Evolutionary conservation across 2,329 filamentous ascomycete genomes (phyloP).

Genomic region (Cladosporium sp.): DNA sequence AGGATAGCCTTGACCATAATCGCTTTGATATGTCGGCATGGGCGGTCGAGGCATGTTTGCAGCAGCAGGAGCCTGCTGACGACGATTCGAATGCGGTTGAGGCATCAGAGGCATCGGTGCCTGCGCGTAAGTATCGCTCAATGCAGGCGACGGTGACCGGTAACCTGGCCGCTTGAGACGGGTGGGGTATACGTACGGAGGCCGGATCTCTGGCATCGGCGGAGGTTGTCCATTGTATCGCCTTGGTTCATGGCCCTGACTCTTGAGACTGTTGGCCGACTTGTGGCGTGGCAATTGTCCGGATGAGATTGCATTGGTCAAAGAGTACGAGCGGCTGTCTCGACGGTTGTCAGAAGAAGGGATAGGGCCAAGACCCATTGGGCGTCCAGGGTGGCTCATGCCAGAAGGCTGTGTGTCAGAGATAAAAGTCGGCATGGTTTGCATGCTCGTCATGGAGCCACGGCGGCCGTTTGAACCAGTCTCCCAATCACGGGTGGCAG

Average conservation of each 20-base stretch:
- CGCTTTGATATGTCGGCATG: conserved; percentile 27
- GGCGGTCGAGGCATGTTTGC: conserved; percentile 21
- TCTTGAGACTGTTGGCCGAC: conserved; percentile 43
- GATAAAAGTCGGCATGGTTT: conserved; percentile 39
- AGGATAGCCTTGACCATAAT: conserved; percentile 24
- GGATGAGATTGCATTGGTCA: conserved; percentile 31
- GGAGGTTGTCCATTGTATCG: conserved; percentile 26
- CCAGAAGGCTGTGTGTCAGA: conserved; percentile 28
- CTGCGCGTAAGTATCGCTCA: conserved; percentile 37
- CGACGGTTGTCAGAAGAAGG: conserved; percentile 5
- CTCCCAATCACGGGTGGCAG: conserved; percentile 34
- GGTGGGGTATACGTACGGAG: conserved; percentile 40
- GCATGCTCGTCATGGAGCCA: conserved; percentile 39
- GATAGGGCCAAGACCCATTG: conserved; percentile 9
- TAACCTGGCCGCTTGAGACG: conserved; percentile 40
- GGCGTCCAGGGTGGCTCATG: conserved; percentile 12
- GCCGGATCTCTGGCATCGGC: conserved; percentile 32
- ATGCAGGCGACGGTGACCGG: conserved; percentile 40
- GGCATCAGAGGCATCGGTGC: conserved; percentile 4
- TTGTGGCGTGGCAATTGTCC: conserved; percentile 38
- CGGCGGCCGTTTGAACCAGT: conserved; percentile 37
- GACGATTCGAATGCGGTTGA: conserved; percentile 7
- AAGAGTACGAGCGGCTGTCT: conserved; percentile 42
- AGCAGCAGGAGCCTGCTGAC: conserved; percentile 3
- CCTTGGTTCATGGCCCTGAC: conserved; percentile 33